Percentiles rank a stretch among this genome's conserved stretches.
These are phyloP conservation scores for Candida anutae DNA, from an alignment of 1,139 yeast genomes.

Conservation along the genomic window DNA sequence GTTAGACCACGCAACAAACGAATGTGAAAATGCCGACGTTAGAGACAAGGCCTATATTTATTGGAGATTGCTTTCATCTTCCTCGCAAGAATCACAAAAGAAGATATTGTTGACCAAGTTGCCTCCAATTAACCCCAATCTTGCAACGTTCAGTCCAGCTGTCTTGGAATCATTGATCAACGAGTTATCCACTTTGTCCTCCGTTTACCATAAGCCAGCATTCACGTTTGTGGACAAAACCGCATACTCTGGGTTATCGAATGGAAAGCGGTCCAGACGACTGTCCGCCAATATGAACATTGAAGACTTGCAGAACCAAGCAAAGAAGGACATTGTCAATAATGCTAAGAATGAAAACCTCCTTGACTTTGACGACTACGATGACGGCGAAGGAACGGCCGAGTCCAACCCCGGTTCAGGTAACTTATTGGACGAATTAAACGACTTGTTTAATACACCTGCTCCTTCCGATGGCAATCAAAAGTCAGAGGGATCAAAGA, in stretches of 20 bases:
- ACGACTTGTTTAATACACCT: slow-evolving; percentile 51
- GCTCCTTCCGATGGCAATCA: slow-evolving; percentile 10
- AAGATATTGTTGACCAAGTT: slow-evolving; percentile 52
- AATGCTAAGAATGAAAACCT: slow-evolving; percentile 71
- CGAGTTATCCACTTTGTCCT: slow-evolving; percentile 82
- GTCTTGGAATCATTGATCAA: slow-evolving; percentile 58
- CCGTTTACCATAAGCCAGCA: slow-evolving; percentile 85
- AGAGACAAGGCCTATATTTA: slow-evolving; percentile 91
- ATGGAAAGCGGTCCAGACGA: slow-evolving; percentile 11
- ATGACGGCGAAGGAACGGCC: slow-evolving; percentile 12
- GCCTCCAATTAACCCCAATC: slow-evolving; percentile 67
- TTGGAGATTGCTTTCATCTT: slow-evolving; percentile 81
- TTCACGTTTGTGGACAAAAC: slow-evolving; percentile 49
- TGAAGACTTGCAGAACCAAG: slow-evolving; percentile 71
- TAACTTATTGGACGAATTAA: slow-evolving; percentile 55
- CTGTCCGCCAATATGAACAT: slow-evolving; percentile 33
- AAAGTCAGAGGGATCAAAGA: slow-evolving; percentile 3
- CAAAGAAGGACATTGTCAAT: slow-evolving; percentile 67
- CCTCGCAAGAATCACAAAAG: slow-evolving; percentile 33
- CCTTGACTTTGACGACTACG: slow-evolving; percentile 72
- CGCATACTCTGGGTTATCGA: slow-evolving; percentile 23
- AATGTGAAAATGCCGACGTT: slow-evolving; percentile 84
- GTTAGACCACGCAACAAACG: slow-evolving; percentile 70
- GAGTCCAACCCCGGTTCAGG: slow-evolving; percentile 10
- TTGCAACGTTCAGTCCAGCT: slow-evolving; percentile 62